Evolutionary conservation across 108 stramenopile genomes (phyloP).

Genomic region (Aurantiochytrium sp.): DNA sequence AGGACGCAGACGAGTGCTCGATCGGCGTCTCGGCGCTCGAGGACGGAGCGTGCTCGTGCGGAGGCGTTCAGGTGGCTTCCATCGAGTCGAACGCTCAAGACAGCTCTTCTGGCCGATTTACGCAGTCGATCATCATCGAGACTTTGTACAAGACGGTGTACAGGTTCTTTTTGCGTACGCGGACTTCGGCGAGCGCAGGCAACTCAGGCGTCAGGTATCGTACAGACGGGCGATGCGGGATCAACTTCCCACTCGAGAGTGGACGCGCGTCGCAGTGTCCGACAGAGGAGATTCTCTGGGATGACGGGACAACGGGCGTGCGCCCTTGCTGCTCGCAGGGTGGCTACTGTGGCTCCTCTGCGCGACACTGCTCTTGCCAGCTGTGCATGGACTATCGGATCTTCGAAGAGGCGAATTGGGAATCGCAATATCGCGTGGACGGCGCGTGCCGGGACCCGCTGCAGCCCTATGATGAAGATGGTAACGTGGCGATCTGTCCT

Average conservation of each 20-base stretch:
- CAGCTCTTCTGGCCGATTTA: background rate
- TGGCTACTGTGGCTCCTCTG: background rate
- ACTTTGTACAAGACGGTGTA: background rate
- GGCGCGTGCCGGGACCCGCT: background rate
- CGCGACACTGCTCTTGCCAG: background rate
- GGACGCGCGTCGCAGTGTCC: background rate
- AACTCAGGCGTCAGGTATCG: background rate
- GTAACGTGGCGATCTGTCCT: background rate
- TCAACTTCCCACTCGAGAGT: background rate
- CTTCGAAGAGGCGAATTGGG: background rate
- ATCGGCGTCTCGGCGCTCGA: background rate
- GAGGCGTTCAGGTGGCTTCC: background rate
- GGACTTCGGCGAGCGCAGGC: background rate
- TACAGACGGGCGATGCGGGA: background rate
- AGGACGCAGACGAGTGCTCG: background rate
- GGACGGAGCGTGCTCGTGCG: background rate
- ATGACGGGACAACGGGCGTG: constrained; percentile 6
- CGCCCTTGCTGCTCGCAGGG: constrained; percentile 6
- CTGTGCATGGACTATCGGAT: background rate
- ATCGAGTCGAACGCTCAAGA: background rate
- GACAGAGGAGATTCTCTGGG: constrained; percentile 24
- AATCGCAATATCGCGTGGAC: background rate
- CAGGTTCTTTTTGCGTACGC: background rate
- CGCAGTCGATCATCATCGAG: background rate
- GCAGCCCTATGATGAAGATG: background rate